These are phyloP conservation scores for Saturnispora sanitii DNA, from an alignment of 805 yeast genomes.

Conservation along the genomic window DNA sequence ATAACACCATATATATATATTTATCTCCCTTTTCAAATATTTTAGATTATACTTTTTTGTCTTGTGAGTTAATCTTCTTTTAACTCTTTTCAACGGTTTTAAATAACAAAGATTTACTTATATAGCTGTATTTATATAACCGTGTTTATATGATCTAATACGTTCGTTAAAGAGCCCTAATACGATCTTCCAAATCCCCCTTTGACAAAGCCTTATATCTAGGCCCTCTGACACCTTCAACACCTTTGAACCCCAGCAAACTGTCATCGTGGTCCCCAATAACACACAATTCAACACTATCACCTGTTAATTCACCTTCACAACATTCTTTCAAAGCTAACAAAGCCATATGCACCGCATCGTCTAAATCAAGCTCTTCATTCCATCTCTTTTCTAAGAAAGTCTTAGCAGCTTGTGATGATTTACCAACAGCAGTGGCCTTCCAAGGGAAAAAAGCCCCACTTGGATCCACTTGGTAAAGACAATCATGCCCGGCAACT, in stretches of 20 bases:
- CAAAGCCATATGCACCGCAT: conserved; percentile 93
- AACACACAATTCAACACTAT: conserved; percentile 85
- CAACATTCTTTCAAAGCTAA: conserved; percentile 91
- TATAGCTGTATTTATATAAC: background rate
- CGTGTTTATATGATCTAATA: background rate
- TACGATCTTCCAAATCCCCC: conserved; percentile 91
- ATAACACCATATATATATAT: no score
- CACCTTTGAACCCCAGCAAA: conserved; percentile 79
- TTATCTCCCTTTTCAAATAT: no score
- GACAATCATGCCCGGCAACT: conserved; percentile 89
- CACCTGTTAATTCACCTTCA: conserved; percentile 97
- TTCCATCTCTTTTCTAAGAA: conserved; percentile 98
- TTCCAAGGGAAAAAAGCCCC: conserved; percentile 99
- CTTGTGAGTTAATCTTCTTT: no score
- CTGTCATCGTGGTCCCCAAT: conserved; percentile 78
- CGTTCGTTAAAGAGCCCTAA: conserved; percentile 65
- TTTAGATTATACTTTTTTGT: no score
- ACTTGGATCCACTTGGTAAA: conserved; percentile 96
- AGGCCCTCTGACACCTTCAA: conserved; percentile 70
- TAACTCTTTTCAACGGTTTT: no score
- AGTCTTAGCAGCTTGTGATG: conserved; percentile 92
- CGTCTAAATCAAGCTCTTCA: conserved; percentile 92
- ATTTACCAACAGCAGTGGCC: conserved; percentile 97
- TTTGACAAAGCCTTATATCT: conserved; percentile 75
- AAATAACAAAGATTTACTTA: no score